Evolutionary conservation across 441 rosid species (phyloP).

Genomic region (Geranium incanum): DNA sequence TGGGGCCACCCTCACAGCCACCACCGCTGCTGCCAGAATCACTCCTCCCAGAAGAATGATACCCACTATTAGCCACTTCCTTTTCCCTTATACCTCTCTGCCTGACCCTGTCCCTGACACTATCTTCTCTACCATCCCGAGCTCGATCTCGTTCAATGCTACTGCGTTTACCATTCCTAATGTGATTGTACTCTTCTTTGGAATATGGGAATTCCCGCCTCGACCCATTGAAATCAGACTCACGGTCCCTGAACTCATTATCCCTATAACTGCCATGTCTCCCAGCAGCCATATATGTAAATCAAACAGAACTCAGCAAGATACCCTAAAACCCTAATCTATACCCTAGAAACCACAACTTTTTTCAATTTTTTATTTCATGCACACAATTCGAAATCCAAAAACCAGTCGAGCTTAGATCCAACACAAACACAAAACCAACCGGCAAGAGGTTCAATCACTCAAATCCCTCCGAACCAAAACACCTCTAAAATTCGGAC

Average conservation of each 20-base stretch:
- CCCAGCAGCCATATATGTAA: slow-evolving; percentile 69
- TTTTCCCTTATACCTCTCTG: slow-evolving; percentile 62
- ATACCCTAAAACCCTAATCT: slow-evolving; percentile 24
- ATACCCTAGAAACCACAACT: background rate
- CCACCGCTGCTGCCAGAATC: slow-evolving; percentile 49
- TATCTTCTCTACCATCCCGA: slow-evolving; percentile 34
- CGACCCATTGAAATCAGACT: slow-evolving; percentile 44
- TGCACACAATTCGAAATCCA: background rate
- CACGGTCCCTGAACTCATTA: slow-evolving; percentile 54
- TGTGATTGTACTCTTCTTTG: slow-evolving; percentile 34
- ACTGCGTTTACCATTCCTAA: slow-evolving; percentile 38
- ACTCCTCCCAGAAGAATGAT: slow-evolving; percentile 48
- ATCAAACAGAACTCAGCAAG: slow-evolving; percentile 9
- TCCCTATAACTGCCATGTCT: slow-evolving; percentile 65
- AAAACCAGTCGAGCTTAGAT: background rate
- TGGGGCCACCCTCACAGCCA: slow-evolving; percentile 35
- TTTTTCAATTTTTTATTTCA: background rate
- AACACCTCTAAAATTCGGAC: background rate
- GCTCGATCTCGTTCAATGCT: slow-evolving; percentile 28
- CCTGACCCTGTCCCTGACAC: slow-evolving; percentile 37
- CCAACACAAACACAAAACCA: background rate
- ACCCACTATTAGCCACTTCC: slow-evolving; percentile 46
- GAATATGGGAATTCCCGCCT: slow-evolving; percentile 42
- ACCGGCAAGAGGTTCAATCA: background rate
- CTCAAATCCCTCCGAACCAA: background rate